Percentiles rank a stretch among this genome's conserved stretches.
These are phyloP conservation scores for Paraconiothyrium sp. DNA, from an alignment of 2,329 filamentous ascomycete genomes.

Conservation along the genomic window DNA sequence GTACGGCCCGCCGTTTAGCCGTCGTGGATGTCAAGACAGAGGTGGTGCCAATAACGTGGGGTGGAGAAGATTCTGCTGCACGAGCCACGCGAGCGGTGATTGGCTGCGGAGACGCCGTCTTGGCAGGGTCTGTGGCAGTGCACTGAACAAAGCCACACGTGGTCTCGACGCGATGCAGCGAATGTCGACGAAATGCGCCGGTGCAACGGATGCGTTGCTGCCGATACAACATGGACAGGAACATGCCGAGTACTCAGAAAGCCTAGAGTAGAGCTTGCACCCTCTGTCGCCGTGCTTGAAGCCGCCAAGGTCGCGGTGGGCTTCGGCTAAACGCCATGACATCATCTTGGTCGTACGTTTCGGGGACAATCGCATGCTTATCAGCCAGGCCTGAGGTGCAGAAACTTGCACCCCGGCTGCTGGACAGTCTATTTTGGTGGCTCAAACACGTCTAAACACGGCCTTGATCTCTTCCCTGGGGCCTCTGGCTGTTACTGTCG, in stretches of 20 bases:
- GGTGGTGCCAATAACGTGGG: not conserved
- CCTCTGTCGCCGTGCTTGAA: not conserved
- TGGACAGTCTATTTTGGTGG: slow-evolving; percentile 2
- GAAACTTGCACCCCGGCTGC: not conserved
- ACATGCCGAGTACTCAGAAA: not conserved
- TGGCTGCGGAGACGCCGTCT: slow-evolving; percentile 1
- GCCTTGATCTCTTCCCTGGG: not conserved
- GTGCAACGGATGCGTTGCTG: slow-evolving; percentile 4
- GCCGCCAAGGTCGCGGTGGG: slow-evolving; percentile 2
- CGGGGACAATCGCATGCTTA: not conserved
- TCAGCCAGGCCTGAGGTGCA: not conserved
- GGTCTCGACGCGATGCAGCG: slow-evolving; percentile 1
- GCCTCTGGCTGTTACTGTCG: slow-evolving; percentile 12
- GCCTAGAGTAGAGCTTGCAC: too few relatives aligned
- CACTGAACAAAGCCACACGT: slow-evolving; percentile 1
- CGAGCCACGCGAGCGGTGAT: not conserved
- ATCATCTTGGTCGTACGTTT: not conserved
- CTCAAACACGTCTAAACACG: not conserved
- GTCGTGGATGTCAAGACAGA: not conserved
- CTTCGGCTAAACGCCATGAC: slow-evolving; percentile 7
- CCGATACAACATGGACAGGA: not conserved
- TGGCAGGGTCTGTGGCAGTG: slow-evolving; percentile 9
- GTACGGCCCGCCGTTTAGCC: not conserved
- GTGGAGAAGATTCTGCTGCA: slow-evolving; percentile 9
- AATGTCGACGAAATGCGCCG: not conserved